phyloP scores from a whole-genome alignment of 2,329 filamentous ascomycete genomes.

The Curvularia verruculosa region DNA sequence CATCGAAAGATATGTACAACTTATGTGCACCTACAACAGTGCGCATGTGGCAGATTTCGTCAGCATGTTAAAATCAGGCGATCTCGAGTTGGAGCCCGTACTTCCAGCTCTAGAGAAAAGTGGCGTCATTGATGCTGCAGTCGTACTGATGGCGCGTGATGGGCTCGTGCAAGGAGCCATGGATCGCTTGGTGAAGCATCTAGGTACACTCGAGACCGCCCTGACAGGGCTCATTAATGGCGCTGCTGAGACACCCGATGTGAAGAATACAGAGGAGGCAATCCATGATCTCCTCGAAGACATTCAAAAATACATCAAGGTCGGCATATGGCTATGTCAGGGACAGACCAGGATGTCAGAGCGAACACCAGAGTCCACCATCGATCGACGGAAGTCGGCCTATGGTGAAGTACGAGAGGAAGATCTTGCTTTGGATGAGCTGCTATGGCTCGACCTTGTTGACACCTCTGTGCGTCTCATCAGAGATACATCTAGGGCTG shows the following conservation, averaged over 20 bases:
- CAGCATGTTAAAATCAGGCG: constrained; percentile 73
- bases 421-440: constrained; percentile 65
- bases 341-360: constrained; percentile 71
- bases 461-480: constrained; percentile 64
- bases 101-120: constrained; percentile 87
- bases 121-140: constrained; percentile 89
- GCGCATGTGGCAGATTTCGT: constrained; percentile 86
- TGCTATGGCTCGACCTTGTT: constrained; percentile 70
- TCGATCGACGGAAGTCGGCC: constrained; percentile 45
- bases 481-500: constrained; percentile 53
- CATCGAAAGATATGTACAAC: constrained; percentile 81
- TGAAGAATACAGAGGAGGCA: constrained; percentile 66
- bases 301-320: constrained; percentile 86
- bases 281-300: constrained; percentile 76
- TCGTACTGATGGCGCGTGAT: constrained; percentile 87
- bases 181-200: constrained; percentile 79
- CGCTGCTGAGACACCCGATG: constrained; percentile 62
- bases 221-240: constrained; percentile 75
- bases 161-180: constrained; percentile 84
- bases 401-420: constrained; percentile 58
- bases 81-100: constrained; percentile 79
- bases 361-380: constrained; percentile 46
- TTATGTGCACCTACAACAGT: constrained; percentile 88
- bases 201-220: constrained; percentile 79
- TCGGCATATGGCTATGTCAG: constrained; percentile 96